A percentile compares a stretch with the other conserved stretches of the same genome.
Evolutionary conservation across 2,329 filamentous ascomycete species (phyloP).

Genomic region (Aspergillus candidus): DNA sequence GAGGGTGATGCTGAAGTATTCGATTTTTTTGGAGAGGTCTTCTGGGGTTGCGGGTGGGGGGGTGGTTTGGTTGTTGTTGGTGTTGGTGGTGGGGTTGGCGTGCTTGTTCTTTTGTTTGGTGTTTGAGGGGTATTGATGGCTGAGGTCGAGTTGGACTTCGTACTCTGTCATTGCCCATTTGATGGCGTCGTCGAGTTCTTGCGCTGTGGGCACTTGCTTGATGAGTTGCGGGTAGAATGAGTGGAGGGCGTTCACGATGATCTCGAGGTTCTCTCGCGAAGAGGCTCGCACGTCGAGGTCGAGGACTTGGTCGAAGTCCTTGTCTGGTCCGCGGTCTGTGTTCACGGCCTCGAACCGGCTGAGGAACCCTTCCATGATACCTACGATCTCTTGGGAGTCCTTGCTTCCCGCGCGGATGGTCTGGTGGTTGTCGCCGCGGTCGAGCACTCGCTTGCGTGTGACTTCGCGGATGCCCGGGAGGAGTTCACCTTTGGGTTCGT

Average conservation of each 20-base stretch:
- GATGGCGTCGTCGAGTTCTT: slow-evolving; percentile 76
- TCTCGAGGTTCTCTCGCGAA: slow-evolving; percentile 84
- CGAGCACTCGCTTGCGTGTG: slow-evolving; percentile 71
- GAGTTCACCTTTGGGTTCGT: slow-evolving; percentile 56
- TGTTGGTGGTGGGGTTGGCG: slow-evolving; percentile 15
- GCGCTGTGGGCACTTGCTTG: slow-evolving; percentile 58
- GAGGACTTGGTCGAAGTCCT: slow-evolving; percentile 76
- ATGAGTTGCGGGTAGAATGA: slow-evolving; percentile 69
- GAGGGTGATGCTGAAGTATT: slow-evolving; percentile 60
- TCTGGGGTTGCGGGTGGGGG: slow-evolving; percentile 25
- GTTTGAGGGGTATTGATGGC: slow-evolving; percentile 34
- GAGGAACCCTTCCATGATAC: slow-evolving; percentile 94
- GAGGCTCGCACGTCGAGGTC: slow-evolving; percentile 69
- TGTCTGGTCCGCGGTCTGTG: slow-evolving; percentile 62
- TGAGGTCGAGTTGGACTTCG: slow-evolving; percentile 69
- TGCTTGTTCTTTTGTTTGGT: slow-evolving; percentile 35
- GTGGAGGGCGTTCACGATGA: slow-evolving; percentile 64
- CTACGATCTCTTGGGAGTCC: slow-evolving; percentile 65
- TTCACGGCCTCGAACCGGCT: slow-evolving; percentile 75
- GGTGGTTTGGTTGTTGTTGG: slow-evolving; percentile 7
- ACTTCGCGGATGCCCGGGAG: slow-evolving; percentile 67
- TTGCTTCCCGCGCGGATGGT: slow-evolving; percentile 84
- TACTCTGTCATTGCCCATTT: slow-evolving; percentile 69
- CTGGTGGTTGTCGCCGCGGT: slow-evolving; percentile 92
- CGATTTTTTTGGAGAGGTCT: slow-evolving; percentile 49